phyloP scores from a whole-genome alignment of 495 filamentous ascomycete species.

The Pyrenopolyporus hunteri region DNA sequence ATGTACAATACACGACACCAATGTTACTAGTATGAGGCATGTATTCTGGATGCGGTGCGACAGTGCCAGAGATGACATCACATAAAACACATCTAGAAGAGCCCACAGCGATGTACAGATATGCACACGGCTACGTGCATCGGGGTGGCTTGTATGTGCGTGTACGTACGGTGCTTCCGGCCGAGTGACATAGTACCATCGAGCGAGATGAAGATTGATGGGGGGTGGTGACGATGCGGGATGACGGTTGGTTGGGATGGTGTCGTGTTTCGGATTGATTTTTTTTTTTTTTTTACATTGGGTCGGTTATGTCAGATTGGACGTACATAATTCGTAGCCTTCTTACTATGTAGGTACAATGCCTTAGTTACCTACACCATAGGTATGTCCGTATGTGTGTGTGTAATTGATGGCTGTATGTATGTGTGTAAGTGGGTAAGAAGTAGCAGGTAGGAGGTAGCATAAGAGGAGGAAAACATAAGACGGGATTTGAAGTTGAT shows the following conservation, averaged over 20 bases:
- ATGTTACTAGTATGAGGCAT: no score
- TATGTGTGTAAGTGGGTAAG: no score
- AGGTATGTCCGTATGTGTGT: no score
- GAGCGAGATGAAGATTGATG: neutral
- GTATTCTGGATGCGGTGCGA: constrained; percentile 15
- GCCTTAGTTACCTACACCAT: no score
- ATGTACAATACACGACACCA: neutral
- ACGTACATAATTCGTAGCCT: no score
- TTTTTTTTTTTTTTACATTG: no score
- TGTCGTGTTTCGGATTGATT: constrained; percentile 29
- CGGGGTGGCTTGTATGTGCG: constrained; percentile 4
- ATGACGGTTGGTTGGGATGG: neutral
- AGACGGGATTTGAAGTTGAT: no score
- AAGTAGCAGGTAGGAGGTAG: no score
- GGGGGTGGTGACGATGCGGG: neutral
- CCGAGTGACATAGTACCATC: neutral
- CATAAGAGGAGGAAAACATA: no score
- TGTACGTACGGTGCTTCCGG: constrained; percentile 31
- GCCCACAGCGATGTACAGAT: constrained; percentile 3
- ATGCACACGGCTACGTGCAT: constrained; percentile 3
- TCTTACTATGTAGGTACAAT: no score
- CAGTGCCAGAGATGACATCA: constrained; percentile 25
- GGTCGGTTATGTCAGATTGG: no score
- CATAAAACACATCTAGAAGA: constrained; percentile 5
- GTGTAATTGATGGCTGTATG: no score